Base-by-base conservation (phyloP, 768 basidiomycete species). In the Mycena rosella region DNA sequence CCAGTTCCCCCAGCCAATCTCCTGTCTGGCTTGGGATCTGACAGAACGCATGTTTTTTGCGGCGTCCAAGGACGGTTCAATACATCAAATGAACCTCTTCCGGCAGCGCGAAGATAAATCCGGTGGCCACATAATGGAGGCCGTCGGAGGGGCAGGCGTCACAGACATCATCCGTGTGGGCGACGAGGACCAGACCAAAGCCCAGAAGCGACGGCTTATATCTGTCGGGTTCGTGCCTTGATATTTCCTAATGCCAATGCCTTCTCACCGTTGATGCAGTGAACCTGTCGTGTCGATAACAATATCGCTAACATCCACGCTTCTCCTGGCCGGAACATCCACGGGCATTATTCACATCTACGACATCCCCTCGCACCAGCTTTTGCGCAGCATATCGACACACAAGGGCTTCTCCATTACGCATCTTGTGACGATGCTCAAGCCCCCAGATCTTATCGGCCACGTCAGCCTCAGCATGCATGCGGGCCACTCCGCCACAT, bases 1-100 rank as follows among this genome's bases (percentile, higher is more conserved):
- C 77, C 86, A 91, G 71, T 96, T 98, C 71, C 94, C 96, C 18
- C 84, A 89, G 62, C 87, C 93, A 1, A 89, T 96, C 36, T 80
- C 86, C 6, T 87, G 82, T 60, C 74, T 96, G 20, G 87, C 88
- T 13, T 92, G 93, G 86, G 96, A 98, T 72, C 74, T 87, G n/a
- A 88, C 91, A 0, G 97, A 98, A 80, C 88, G 96, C 27, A 82
- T 91, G 53, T 95, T 98, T 78, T 96, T 98, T 75, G 95, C 94
- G 32, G 92, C 90, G 13, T 94, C 95, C 0, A 71, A 84, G 27
- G 85, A 91, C 53, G 94, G 94, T 5, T 89, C 87, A 14, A 86
- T 96, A 73, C 88, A 93, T 78, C 91, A 94, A 76, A 87, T 93
- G 70, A 91, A 95, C 71, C 80, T 96, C 30, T 96, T 92, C 79